Conservation (phyloP, 306 rosid species). For the Casuarina equisetifolia region DNA sequence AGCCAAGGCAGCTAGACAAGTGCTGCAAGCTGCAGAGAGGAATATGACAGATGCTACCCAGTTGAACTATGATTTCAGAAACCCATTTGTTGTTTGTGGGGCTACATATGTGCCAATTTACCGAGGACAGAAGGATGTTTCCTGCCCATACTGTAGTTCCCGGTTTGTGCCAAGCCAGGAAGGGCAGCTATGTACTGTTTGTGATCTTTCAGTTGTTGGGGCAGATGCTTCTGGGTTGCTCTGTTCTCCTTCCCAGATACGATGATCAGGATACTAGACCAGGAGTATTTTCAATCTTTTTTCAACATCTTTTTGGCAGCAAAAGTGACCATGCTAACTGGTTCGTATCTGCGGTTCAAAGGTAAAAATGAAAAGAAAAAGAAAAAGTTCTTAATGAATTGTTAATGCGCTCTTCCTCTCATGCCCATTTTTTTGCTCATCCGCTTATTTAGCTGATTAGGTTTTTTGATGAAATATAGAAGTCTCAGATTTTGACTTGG, state of each 20-base stretch:
- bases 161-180: slow-evolving; percentile 84
- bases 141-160: slow-evolving; percentile 85
- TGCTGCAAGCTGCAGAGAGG: slow-evolving; percentile 87
- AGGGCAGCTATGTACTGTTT: slow-evolving; percentile 75
- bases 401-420: slow-evolving; percentile 14
- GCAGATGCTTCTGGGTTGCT: slow-evolving; percentile 91
- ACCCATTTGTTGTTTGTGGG: slow-evolving; percentile 90
- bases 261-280: slow-evolving; percentile 49
- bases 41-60: slow-evolving; percentile 69
- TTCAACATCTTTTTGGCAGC: slow-evolving; percentile 39
- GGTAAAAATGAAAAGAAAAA: slow-evolving; percentile 29
- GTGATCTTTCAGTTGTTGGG: slow-evolving; percentile 83
- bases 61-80: slow-evolving; percentile 84
- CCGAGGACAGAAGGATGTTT: slow-evolving; percentile 81
- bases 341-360: slow-evolving; percentile 14
- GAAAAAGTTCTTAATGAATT: slow-evolving; percentile 24
- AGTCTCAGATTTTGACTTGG: slow-evolving; percentile 19
- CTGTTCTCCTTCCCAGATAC: slow-evolving; percentile 81
- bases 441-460: slow-evolving; percentile 7
- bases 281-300: slow-evolving; percentile 28
- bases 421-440: neutral
- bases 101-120: slow-evolving; percentile 86
- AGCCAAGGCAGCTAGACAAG: slow-evolving; percentile 84
- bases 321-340: slow-evolving; percentile 18
- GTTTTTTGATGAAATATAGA: slow-evolving; percentile 15